Evolutionary conservation across 169 alveolate genomes (phyloP), one percentile per base, ranked within the genome.

Genomic region (Eimeria brunetti): DNA sequence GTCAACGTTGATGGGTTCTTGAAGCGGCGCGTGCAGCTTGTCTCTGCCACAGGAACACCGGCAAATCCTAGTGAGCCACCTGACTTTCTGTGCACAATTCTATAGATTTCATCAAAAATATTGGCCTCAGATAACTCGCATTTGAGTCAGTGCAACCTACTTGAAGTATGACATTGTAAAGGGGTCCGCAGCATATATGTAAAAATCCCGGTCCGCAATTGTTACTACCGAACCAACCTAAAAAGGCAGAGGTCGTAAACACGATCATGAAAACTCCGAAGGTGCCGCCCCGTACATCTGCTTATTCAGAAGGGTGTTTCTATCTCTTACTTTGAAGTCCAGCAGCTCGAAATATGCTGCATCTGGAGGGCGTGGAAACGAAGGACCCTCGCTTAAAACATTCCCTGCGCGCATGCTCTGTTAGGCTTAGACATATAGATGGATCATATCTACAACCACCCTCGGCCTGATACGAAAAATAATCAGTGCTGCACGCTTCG

Each of bases 131-230:
- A 51, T 9, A 44, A 8, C 44, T 7, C 7, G 60, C 7, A 27
- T 14, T 2, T 2, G 27, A 60, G 27, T 33, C 67, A 78, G 38
- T 20, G 73, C 51, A 53, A 38, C 90, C 71, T 60, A 83, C 90
- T 83, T 83, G 51, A 83, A 51, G 46, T 49, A 83, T 20, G 90
- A 51, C 49, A 36, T 83, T 16, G 90, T 83, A 56, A 83, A 83
- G 12, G 90, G 53, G 56, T 83, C 90, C 12, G 90, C 90, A 33
- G 76, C 90, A 46, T 83, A 83, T 83, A 83, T 83, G 75, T 56
- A 83, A 56, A 83, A 83, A 7, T 83, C 90, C 73, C 90, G 90
- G 67, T 83, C 90, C 90, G 90, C 90, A 14, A 83, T 56, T 22
- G 56, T 56, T 46, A 83, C 73, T 8, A 56, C 90, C 49, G 90